phyloP scores from a whole-genome alignment of 2,329 filamentous ascomycete genomes.

The Neodidymelliopsis sp. region DNA sequence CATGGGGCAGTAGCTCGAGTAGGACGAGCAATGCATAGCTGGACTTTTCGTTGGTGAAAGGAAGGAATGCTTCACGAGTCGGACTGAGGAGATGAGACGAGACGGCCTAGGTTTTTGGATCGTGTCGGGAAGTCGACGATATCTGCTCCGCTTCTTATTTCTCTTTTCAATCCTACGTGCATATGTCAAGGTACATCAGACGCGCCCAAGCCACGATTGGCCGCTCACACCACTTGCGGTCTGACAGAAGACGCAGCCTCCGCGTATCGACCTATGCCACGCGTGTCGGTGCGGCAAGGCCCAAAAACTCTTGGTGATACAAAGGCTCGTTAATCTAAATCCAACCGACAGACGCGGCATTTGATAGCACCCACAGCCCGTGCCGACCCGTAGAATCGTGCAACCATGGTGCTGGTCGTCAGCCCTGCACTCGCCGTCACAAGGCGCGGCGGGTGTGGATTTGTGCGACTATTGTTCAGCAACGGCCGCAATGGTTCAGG shows the following conservation, averaged over 20 bases:
- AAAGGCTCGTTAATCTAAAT: constrained; percentile 46
- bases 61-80: constrained; percentile 17
- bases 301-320: constrained; percentile 33
- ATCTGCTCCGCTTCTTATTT: constrained; percentile 29
- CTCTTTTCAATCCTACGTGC: constrained; percentile 31
- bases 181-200: constrained; percentile 29
- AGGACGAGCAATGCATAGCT: not conserved
- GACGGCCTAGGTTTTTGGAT: constrained; percentile 11
- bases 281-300: constrained; percentile 28
- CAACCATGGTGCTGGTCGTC: constrained; percentile 15
- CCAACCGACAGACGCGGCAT: constrained; percentile 32
- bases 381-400: constrained; percentile 46
- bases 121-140: constrained; percentile 26
- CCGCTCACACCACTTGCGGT: constrained; percentile 17
- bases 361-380: constrained; percentile 33
- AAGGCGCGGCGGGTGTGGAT: too few species aligned
- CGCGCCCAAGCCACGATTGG: constrained; percentile 23
- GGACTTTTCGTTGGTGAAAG: not conserved
- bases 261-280: constrained; percentile 32
- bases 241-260: constrained; percentile 26
- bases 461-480: constrained; percentile 19
- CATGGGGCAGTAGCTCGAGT: constrained; percentile 1
- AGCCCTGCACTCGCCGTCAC: constrained; percentile 17
- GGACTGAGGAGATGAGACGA: constrained; percentile 28
- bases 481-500: constrained; percentile 21